Evolutionary conservation across 129 eudicot genomes (phyloP), one percentile per base, ranked within the genome.

Genomic region (Flaveria sonorensis): DNA sequence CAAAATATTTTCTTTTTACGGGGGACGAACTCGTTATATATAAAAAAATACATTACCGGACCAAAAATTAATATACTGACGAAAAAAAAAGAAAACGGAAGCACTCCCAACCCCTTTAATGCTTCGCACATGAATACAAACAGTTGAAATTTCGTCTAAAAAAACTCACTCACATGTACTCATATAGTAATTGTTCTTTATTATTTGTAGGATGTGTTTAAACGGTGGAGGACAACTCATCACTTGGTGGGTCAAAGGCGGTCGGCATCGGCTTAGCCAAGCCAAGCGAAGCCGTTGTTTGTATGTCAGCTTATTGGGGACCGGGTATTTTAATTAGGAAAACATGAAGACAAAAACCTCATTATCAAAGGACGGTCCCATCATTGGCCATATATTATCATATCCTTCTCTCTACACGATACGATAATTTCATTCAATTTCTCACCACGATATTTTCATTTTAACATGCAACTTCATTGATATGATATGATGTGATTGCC

Each of bases 401-500:
- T 50, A 48, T 12, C 70, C 19, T 59, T 1, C 10, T 30, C 26
- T 0, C 20, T 19, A 72, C 78, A 19, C 45, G 67, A 40, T 53
- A 55, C 11, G 76, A 52, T 52, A 57, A 20, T 0, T 12, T 73
- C 13, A 56, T 47, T 42, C 53, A 20, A 68, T 0, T 39, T 68
- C 39, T 43, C 53, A 6, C 5, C 19, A 66, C 71, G 71, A 65
- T 36, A 65, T 30, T 13, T 63, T 63, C 43, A 63, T 63, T 10
- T 11, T 72, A 72, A n/a, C 77, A 19, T 30, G 21, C 46, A 46
- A 39, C 65, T 10, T 52, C 26, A 45, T 36, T 36, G 40, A 36
- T 36, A 36, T 24, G n/a, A n/a, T n/a, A n/a, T 75, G 79, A 74
- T 74, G 78, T 74, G 79, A 74, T 62, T 62, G 79, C 45, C 67